phyloP scores from a whole-genome alignment of 441 rosid genomes.

The Mallotus repandus region DNA sequence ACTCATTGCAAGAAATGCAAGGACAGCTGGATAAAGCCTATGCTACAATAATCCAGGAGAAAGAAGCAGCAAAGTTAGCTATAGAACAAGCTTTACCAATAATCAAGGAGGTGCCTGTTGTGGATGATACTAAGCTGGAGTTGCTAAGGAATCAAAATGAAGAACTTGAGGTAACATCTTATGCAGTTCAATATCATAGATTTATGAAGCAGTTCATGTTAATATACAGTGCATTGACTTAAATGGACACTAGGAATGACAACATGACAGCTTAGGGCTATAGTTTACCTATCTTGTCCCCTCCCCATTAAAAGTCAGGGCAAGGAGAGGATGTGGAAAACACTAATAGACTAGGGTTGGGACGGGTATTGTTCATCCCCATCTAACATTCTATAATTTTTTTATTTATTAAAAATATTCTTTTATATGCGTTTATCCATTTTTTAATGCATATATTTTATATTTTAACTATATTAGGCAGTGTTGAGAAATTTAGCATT shows the following conservation, averaged over 20 bases:
- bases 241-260: neutral
- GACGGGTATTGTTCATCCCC: no score
- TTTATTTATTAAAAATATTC: no score
- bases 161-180: slow-evolving; percentile 46
- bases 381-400: no score
- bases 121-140: slow-evolving; percentile 52
- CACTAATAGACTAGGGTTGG: no score
- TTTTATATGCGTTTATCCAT: neutral
- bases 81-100: slow-evolving; percentile 67
- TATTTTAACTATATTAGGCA: no score
- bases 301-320: no score
- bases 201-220: neutral
- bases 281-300: no score
- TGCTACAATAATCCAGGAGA: slow-evolving; percentile 42
- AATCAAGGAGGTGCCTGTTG: slow-evolving; percentile 60
- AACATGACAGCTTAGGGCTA: no score
- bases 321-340: neutral
- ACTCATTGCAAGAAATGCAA: slow-evolving; percentile 47
- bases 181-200: neutral
- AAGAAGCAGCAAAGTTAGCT: slow-evolving; percentile 57
- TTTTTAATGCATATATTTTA: neutral
- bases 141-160: slow-evolving; percentile 41
- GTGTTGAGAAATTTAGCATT: no score
- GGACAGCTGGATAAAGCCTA: slow-evolving; percentile 52
- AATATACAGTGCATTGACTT: neutral